phyloP scores from a whole-genome alignment of 2,329 filamentous ascomycete genomes.

The Cladophialophora carrionii region DNA sequence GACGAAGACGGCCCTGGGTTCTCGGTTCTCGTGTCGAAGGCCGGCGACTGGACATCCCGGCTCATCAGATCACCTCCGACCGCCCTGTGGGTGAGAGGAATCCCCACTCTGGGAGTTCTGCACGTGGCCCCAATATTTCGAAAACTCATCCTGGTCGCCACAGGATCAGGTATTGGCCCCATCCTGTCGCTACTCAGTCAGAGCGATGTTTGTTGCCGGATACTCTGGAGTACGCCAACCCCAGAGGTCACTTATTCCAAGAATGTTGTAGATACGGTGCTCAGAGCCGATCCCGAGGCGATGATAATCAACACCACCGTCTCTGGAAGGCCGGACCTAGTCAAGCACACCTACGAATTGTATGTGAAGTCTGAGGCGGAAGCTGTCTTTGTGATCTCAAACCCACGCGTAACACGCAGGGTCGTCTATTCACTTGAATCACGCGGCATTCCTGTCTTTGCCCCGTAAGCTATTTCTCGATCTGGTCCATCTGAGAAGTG shows the following conservation, averaged over 20 bases:
- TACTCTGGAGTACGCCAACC: conserved; percentile 70
- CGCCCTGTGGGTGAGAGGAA: conserved; percentile 68
- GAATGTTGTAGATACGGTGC: conserved; percentile 60
- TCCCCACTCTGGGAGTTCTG: conserved; percentile 69
- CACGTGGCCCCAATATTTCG: conserved; percentile 69
- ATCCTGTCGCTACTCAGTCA: conserved; percentile 64
- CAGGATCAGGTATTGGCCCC: conserved; percentile 74
- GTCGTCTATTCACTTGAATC: conserved; percentile 71
- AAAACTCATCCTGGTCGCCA: conserved; percentile 68
- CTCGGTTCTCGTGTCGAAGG: conserved; percentile 71
- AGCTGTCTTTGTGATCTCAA: conserved; percentile 74
- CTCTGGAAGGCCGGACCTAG: conserved; percentile 64
- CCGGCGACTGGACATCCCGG: conserved; percentile 72
- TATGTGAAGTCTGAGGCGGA: conserved; percentile 57
- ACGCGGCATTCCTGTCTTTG: conserved; percentile 68
- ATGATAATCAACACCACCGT: conserved; percentile 68
- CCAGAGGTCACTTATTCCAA: conserved; percentile 67
- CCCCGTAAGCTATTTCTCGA: conserved; percentile 50
- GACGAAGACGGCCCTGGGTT: conserved; percentile 61
- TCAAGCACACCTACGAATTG: conserved; percentile 59
- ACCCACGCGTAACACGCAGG: conserved; percentile 67
- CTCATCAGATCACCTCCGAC: conserved; percentile 65
- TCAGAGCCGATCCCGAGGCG: conserved; percentile 62
- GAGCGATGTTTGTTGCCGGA: conserved; percentile 52
- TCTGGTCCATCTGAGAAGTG: not conserved